Percentiles rank a stretch among this genome's conserved stretches.
Conservation (phyloP, 768 basidiomycete genomes). For the Naganishia vishniacii region DNA sequence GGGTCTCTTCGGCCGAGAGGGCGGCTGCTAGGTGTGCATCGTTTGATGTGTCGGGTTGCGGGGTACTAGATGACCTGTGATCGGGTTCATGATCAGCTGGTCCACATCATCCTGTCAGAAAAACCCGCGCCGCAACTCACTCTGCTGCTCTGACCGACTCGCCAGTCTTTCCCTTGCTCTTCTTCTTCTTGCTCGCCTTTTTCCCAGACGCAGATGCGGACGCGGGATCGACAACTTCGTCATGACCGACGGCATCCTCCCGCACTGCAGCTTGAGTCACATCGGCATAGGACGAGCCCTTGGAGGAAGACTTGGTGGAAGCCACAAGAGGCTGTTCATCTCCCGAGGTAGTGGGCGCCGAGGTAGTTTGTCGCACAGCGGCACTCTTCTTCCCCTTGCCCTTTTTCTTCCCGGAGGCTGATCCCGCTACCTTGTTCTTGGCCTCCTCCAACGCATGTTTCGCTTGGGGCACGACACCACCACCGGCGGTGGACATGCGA, state of each 20-base stretch:
- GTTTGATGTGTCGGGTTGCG: neutral
- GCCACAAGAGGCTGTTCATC: no score
- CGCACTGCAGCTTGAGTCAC: neutral
- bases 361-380: no score
- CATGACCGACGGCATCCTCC: no score
- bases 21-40: constrained; percentile 10
- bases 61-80: no score
- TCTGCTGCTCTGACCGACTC: neutral
- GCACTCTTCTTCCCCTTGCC: neutral
- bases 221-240: constrained; percentile 1
- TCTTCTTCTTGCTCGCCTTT: constrained; percentile 18
- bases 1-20: constrained; percentile 5
- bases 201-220: neutral
- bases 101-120: no score
- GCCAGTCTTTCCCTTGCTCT: neutral
- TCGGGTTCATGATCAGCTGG: no score
- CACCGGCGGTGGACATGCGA: constrained; percentile 2
- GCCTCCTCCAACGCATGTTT: neutral
- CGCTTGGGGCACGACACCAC: no score
- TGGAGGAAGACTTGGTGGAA: no score
- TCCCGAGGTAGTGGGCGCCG: no score
- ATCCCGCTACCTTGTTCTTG: neutral
- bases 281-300: no score
- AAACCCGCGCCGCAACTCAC: no score
- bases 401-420: neutral